Conservation (phyloP, 1,139 yeast genomes). For the Schizosaccharomyces versatilis region DNA sequence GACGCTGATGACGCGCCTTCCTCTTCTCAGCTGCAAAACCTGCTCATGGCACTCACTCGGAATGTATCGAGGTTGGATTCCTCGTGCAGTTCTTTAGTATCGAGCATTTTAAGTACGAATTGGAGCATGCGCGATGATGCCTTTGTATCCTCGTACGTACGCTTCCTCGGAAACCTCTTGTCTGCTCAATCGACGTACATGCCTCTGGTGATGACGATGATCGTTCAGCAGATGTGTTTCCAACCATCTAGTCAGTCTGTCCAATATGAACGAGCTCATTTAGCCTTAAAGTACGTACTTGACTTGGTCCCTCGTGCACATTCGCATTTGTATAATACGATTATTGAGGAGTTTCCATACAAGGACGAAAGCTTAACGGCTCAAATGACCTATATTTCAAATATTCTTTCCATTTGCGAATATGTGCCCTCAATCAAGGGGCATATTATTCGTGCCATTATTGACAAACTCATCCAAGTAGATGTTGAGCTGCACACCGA, state of each 20-base stretch:
- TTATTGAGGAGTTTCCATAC: slow-evolving; percentile 10
- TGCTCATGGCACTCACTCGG: slow-evolving; percentile 10
- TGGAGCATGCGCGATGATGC: slow-evolving; percentile 8
- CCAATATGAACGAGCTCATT: slow-evolving; percentile 10
- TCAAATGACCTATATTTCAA: slow-evolving; percentile 9
- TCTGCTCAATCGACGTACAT: slow-evolving; percentile 11
- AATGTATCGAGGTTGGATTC: slow-evolving; percentile 9
- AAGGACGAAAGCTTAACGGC: slow-evolving; percentile 7
- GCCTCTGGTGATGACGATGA: slow-evolving; percentile 9
- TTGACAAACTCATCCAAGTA: slow-evolving; percentile 11
- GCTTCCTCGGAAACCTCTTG: slow-evolving; percentile 10
- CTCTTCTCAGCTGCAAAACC: slow-evolving; percentile 7
- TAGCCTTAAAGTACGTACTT: slow-evolving; percentile 9
- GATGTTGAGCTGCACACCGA: slow-evolving; percentile 10
- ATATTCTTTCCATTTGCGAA: slow-evolving; percentile 8
- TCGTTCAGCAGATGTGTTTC: slow-evolving; percentile 7
- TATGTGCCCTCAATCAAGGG: slow-evolving; percentile 10
- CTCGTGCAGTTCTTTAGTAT: slow-evolving; percentile 4
- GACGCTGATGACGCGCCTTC: slow-evolving; percentile 9
- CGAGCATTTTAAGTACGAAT: slow-evolving; percentile 6
- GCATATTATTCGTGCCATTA: slow-evolving; percentile 7
- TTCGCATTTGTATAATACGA: slow-evolving; percentile 7
- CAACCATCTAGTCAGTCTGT: slow-evolving; percentile 2
- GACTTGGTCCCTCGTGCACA: slow-evolving; percentile 11
- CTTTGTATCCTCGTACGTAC: slow-evolving; percentile 9